These are phyloP conservation scores for Nannochloropsis salina DNA, from an alignment of 108 stramenopile genomes.

Conservation along the genomic window DNA sequence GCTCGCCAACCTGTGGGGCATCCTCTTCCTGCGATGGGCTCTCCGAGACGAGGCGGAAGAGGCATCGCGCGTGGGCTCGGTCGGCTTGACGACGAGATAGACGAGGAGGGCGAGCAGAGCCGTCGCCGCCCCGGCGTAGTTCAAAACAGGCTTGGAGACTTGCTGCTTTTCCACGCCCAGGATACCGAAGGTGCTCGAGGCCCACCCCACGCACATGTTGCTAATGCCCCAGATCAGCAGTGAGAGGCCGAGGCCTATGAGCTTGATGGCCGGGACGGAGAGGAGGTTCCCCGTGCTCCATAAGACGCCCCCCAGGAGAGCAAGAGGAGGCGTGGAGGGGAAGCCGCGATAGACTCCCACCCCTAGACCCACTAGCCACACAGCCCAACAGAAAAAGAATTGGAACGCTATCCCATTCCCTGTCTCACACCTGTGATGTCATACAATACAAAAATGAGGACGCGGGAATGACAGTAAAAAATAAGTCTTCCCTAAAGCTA, in stretches of 20 bases:
- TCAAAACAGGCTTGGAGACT: slow-evolving; percentile 32
- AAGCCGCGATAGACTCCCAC: slow-evolving; percentile 22
- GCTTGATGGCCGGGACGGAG: slow-evolving; percentile 25
- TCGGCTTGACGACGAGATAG: background rate
- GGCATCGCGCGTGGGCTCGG: background rate
- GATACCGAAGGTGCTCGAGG: slow-evolving; percentile 39
- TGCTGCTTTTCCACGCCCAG: slow-evolving; percentile 35
- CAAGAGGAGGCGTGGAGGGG: slow-evolving; percentile 30
- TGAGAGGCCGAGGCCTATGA: slow-evolving; percentile 36
- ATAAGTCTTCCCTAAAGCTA: too few species aligned
- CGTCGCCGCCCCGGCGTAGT: slow-evolving; percentile 29
- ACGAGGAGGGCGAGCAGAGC: slow-evolving; percentile 30
- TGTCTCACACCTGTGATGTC: background rate
- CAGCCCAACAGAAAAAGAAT: slow-evolving; percentile 21
- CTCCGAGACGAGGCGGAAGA: background rate
- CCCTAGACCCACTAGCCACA: background rate
- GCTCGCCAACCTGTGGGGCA: slow-evolving; percentile 5
- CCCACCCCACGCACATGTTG: slow-evolving; percentile 46
- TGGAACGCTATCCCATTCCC: background rate
- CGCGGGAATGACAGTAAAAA: background rate
- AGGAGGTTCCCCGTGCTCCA: slow-evolving; percentile 50
- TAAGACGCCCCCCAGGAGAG: slow-evolving; percentile 36
- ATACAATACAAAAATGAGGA: background rate
- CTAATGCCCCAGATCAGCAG: slow-evolving; percentile 44
- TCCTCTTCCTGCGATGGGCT: background rate